These are phyloP conservation scores for Vinca minor DNA, from an alignment of 257 asterid genomes.

Conservation along the genomic window DNA sequence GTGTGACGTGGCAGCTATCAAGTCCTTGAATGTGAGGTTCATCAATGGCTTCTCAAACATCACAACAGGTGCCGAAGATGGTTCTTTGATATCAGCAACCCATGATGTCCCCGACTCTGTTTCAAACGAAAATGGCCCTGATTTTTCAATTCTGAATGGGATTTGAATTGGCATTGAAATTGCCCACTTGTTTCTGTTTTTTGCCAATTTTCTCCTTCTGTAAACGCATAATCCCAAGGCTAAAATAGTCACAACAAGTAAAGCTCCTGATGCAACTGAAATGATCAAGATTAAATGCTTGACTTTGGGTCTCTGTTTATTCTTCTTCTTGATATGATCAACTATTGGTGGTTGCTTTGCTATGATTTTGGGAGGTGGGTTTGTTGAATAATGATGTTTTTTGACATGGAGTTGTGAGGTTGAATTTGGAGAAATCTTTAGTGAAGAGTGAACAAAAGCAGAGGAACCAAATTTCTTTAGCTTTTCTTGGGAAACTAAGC, in stretches of 20 bases:
- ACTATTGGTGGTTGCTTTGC: constrained; percentile 12
- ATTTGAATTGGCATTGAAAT: constrained; percentile 66
- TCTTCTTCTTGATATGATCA: constrained; percentile 8
- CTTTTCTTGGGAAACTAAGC: constrained; percentile 24
- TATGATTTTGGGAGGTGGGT: constrained; percentile 25
- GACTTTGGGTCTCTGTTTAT: constrained; percentile 26
- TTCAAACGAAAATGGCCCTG: constrained; percentile 89
- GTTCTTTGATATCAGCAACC: constrained; percentile 82
- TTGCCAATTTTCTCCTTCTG: constrained; percentile 41
- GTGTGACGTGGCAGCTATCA: constrained; percentile 75
- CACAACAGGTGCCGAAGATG: constrained; percentile 68
- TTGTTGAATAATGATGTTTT: constrained; percentile 22
- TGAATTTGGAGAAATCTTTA: constrained; percentile 16
- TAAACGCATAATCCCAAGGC: constrained; percentile 22
- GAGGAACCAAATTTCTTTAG: constrained; percentile 33
- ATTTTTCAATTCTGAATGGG: constrained; percentile 60
- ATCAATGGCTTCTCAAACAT: constrained; percentile 95
- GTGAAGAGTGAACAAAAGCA: constrained; percentile 57
- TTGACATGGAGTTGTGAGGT: constrained; percentile 28
- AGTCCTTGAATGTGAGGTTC: constrained; percentile 83
- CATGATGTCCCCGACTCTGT: constrained; percentile 93
- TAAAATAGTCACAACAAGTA: constrained; percentile 18
- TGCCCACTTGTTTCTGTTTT: constrained; percentile 60
- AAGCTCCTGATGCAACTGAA: constrained; percentile 27
- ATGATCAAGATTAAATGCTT: constrained; percentile 27